Conservation (phyloP, 164 flowering plant genomes). For the Saururus chinensis region DNA sequence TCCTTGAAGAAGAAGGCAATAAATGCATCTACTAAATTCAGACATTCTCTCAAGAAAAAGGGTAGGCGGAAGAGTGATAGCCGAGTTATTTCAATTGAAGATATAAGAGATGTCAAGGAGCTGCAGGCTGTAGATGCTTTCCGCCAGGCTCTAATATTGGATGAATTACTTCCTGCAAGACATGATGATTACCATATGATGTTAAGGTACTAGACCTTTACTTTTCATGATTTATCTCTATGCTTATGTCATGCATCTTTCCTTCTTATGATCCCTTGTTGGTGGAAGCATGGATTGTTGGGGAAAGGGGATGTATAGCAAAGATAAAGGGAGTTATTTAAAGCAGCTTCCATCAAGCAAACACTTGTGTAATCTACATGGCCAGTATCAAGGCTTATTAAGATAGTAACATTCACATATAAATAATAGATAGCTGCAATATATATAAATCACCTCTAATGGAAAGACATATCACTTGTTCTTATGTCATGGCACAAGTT, state of each 20-base stretch:
- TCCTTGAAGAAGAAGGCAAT: slow-evolving; percentile 73
- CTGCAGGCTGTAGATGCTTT: slow-evolving; percentile 83
- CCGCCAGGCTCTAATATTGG: slow-evolving; percentile 83
- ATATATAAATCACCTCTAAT: no score
- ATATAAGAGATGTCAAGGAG: slow-evolving; percentile 73
- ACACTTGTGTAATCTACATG: no score
- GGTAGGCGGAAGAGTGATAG: slow-evolving; percentile 42
- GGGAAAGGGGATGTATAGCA: no score
- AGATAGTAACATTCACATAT: no score
- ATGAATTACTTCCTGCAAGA: slow-evolving; percentile 77
- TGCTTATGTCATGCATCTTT: background rate
- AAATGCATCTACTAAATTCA: slow-evolving; percentile 68
- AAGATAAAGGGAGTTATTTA: no score
- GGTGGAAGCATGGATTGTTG: background rate
- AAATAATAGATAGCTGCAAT: no score
- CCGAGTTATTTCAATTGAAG: slow-evolving; percentile 64
- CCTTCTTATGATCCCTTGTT: background rate
- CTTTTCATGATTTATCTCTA: no score
- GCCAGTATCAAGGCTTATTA: no score
- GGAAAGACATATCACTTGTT: no score
- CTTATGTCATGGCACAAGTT: no score
- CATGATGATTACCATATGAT: slow-evolving; percentile 91
- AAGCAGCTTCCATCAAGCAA: no score
- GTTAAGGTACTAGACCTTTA: slow-evolving; percentile 41
- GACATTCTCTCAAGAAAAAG: slow-evolving; percentile 58